Evolutionary conservation across 1,284 basidiomycete species (phyloP).

Genomic region (Ganoderma lucidum): DNA sequence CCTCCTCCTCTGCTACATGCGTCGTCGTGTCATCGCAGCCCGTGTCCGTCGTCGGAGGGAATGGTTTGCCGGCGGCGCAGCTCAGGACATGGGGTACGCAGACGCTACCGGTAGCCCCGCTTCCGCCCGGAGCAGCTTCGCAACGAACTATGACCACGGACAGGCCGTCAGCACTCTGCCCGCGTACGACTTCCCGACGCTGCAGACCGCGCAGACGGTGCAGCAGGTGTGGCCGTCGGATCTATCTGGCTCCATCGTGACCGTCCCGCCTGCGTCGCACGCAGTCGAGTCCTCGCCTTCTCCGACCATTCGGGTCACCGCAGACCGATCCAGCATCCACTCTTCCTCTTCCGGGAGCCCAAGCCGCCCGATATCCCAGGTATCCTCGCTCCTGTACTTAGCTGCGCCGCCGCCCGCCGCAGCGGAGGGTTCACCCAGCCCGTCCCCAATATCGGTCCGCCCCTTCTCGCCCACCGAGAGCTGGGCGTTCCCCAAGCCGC

Average conservation of each 20-base stretch:
- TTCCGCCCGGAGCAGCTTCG: conserved; percentile 55
- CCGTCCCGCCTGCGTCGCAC: conserved; percentile 27
- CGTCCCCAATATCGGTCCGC: conserved; percentile 64
- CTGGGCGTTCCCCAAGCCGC: conserved; percentile 72
- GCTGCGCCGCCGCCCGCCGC: conserved; percentile 38
- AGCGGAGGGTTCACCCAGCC: conserved; percentile 23
- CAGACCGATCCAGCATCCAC: conserved; percentile 26
- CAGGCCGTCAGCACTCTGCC: conserved; percentile 29
- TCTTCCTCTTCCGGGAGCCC: conserved; percentile 20
- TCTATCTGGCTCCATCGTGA: conserved; percentile 28
- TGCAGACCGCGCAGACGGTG: conserved; percentile 15
- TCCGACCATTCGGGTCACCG: conserved; percentile 30
- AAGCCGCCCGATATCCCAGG: conserved; percentile 37
- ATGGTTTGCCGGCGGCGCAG: conserved; percentile 35
- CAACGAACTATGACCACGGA: conserved; percentile 51
- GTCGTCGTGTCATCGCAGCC: conserved; percentile 30
- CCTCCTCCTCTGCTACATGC: conserved; percentile 28
- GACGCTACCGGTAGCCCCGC: conserved; percentile 21
- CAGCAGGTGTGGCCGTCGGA: conserved; percentile 34
- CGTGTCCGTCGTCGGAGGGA: conserved; percentile 35
- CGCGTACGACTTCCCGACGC: conserved; percentile 19
- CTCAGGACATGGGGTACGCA: conserved; percentile 31
- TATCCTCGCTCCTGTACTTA: conserved; percentile 46
- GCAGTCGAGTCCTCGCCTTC: conserved; percentile 22
- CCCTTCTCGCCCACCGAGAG: conserved; percentile 71